Conservation (phyloP, 1,139 yeast genomes). For the Zygoascus hellenicus region DNA sequence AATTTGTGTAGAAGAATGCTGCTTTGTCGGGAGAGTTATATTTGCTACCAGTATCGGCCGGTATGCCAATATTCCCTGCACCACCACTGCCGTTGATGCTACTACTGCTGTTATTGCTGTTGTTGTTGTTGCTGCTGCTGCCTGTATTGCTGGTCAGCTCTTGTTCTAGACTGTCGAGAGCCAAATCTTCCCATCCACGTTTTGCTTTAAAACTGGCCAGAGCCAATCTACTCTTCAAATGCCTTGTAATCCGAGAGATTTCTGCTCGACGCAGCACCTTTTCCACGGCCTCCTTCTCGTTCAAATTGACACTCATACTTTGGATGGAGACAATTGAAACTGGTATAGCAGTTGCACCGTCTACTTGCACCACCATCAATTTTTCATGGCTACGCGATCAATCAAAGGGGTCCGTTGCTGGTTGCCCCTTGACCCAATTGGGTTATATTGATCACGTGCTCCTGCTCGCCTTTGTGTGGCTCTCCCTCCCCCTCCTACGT, state of each 20-base stretch:
- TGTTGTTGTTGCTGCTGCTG: no score
- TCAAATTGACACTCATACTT: conserved; percentile 9
- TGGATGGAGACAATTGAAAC: conserved; percentile 1
- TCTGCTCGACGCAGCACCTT: conserved; percentile 38
- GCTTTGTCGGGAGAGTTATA: conserved; percentile 1
- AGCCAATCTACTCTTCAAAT: conserved; percentile 37
- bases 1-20: conserved; percentile 5
- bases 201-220: conserved; percentile 39
- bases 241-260: conserved; percentile 37
- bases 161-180: conserved; percentile 34
- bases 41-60: not conserved
- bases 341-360: not conserved
- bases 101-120: conserved; percentile 4
- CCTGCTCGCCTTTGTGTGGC: no score
- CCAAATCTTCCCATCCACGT: conserved; percentile 37
- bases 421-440: no score
- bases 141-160: conserved; percentile 13
- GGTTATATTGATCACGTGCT: no score
- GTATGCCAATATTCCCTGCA: no score
- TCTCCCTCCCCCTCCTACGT: no score
- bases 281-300: conserved; percentile 28
- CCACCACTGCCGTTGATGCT: not conserved
- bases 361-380: no score
- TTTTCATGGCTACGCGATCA: no score
- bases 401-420: no score